Conservation (phyloP, 352 stramenopile species). For the Pythium graminicola region DNA sequence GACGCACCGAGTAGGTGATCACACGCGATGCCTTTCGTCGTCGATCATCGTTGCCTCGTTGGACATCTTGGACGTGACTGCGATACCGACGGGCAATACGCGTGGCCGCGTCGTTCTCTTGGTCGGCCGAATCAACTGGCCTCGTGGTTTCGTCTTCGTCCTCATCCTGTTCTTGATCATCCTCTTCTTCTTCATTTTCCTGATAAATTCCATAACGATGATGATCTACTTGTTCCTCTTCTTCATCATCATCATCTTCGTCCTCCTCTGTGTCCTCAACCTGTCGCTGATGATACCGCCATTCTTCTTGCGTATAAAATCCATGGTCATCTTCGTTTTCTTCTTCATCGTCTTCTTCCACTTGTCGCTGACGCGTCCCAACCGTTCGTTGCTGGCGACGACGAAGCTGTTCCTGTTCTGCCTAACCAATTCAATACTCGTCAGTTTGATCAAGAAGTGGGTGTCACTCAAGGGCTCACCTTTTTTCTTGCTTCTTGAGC, state of each 20-base stretch:
- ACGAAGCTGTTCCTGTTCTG: constrained; percentile 12
- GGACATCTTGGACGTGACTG: constrained; percentile 10
- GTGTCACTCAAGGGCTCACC: constrained; percentile 14
- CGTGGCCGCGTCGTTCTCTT: constrained; percentile 21
- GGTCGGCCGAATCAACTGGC: not conserved
- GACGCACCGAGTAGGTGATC: constrained; percentile 16
- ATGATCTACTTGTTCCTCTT: constrained; percentile 10
- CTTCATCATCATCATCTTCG: constrained; percentile 3
- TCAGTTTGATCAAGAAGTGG: no score
- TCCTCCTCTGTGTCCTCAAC: constrained; percentile 3
- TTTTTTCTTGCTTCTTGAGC: constrained; percentile 30
- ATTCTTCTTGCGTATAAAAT: constrained; percentile 30
- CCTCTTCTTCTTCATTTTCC: constrained; percentile 12
- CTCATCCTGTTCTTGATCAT: not conserved
- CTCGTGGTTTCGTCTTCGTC: not conserved
- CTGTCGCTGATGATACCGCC: constrained; percentile 21
- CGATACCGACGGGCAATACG: constrained; percentile 32
- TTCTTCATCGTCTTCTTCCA: not conserved
- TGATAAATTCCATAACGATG: not conserved
- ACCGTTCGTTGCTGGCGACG: constrained; percentile 1
- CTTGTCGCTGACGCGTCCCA: not conserved
- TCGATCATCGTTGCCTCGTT: constrained; percentile 1
- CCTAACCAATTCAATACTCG: no score
- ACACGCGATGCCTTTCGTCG: constrained; percentile 12
- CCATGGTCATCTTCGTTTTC: constrained; percentile 25